Base-by-base conservation (phyloP, 345 rosid genomes). In the Arabis alpina region DNA sequence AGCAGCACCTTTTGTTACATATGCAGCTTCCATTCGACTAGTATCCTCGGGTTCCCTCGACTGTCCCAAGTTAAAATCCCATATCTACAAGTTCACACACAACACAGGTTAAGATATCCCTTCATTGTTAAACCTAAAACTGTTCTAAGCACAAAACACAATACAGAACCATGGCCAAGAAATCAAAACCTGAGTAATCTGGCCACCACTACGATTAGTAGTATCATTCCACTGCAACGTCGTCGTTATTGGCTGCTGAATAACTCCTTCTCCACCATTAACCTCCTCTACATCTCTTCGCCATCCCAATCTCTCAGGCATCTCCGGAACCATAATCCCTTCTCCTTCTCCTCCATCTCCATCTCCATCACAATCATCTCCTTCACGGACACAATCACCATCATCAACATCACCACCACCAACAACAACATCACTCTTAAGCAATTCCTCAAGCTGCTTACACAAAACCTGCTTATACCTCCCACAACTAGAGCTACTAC, bases 41-140 rank as follows among this genome's bases (percentile, higher is more conserved):
- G 80, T 72, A 40, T 85, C 90, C 61, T 85, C 85, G 1, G 68
- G 72, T 64, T 56, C 77, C 74, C 89, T 84, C 62, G 68, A 66
- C 51, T 72, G 81, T 57, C 96, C 98, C 43, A 80, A 81, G 74
- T 85, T 70, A 77, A 90, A 90, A 82, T 92, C 98, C 98, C 96
- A 92, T 83, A 88, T 84, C 98, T 92, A 83, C 80, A 83, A 76
- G 9, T 59, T 51, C 54, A 58, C 16, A 1, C 36, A 0, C 39
- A 27, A 0, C n/a, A 49, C 42, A 66, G 0, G 43, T 60, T 53
- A 51, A 50, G 10, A n/a, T 24, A 52, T 43, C 27, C 6, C 43
- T 60, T 69, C 50, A 37, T 39, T 6, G 37, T 34, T 37, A 30
- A 51, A 44, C 55, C 19, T 53, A 53, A 36, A 52, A 60, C 47